Conservation (phyloP, 371 early-diverging fungal species). For the Batkoa obscura region DNA sequence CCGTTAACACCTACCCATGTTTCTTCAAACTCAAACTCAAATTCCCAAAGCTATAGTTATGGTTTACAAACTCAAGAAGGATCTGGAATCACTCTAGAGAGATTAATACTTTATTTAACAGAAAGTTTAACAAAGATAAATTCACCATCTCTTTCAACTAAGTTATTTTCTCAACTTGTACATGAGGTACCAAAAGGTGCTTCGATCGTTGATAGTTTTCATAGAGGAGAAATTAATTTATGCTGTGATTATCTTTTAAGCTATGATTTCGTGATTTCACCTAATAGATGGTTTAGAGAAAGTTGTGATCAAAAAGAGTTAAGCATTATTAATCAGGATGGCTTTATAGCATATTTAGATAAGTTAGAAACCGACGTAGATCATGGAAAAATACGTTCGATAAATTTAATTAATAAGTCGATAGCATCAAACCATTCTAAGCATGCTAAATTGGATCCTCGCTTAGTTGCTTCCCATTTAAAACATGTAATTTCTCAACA, state of each 20-base stretch:
- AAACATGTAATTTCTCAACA: neutral
- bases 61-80: neutral
- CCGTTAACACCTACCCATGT: neutral
- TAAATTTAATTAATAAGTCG: neutral
- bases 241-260: slow-evolving; percentile 1
- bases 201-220: neutral
- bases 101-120: neutral
- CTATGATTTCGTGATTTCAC: neutral
- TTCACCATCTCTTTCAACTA: neutral
- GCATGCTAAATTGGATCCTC: neutral
- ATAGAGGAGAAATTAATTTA: neutral
- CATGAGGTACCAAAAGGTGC: neutral
- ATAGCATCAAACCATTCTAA: neutral
- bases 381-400: neutral
- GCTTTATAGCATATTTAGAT: neutral
- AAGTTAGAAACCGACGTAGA: neutral
- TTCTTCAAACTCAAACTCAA: neutral
- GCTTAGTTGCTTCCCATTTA: neutral
- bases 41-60: neutral
- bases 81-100: neutral
- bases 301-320: slow-evolving; percentile 2
- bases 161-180: neutral
- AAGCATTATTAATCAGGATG: neutral
- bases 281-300: slow-evolving; percentile 4
- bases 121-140: neutral